These are phyloP conservation scores for Aspergillus panamensis DNA, from an alignment of 495 filamentous ascomycete species.

Conservation along the genomic window DNA sequence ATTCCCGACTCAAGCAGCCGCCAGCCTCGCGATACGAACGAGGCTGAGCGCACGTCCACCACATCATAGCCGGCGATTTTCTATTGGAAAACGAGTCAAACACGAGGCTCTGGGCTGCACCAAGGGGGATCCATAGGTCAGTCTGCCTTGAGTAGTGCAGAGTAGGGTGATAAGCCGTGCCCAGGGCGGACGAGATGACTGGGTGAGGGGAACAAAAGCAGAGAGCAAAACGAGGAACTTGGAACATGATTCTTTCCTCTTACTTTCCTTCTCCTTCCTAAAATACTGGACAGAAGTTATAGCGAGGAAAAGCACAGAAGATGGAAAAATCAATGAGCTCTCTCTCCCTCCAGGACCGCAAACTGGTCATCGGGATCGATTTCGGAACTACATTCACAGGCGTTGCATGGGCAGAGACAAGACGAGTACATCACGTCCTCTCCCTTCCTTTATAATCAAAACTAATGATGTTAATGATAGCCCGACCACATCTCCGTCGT, in stretches of 20 bases:
- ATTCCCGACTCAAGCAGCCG: neutral
- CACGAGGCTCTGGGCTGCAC: neutral
- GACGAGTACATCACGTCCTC: constrained; percentile 7
- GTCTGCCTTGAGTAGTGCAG: neutral
- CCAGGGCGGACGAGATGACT: neutral
- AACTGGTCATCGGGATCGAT: constrained; percentile 36
- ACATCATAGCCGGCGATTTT: neutral
- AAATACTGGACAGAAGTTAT: neutral
- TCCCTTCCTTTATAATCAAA: constrained; percentile 21
- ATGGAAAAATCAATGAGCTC: constrained; percentile 9
- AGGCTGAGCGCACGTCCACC: neutral
- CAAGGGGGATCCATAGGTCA: neutral
- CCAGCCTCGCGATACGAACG: neutral
- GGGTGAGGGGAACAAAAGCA: neutral
- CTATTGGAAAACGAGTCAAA: neutral
- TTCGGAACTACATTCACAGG: constrained; percentile 51
- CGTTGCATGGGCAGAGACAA: constrained; percentile 43
- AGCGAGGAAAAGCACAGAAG: neutral
- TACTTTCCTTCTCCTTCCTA: neutral
- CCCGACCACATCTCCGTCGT: constrained; percentile 15
- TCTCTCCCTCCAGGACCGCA: constrained; percentile 12
- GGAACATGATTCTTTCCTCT: too few species aligned
- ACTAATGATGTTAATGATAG: constrained; percentile 25
- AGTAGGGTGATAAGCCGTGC: neutral
- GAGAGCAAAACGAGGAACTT: neutral